phyloP scores from a whole-genome alignment of 495 filamentous ascomycete species.

The Neurospora discreta region DNA sequence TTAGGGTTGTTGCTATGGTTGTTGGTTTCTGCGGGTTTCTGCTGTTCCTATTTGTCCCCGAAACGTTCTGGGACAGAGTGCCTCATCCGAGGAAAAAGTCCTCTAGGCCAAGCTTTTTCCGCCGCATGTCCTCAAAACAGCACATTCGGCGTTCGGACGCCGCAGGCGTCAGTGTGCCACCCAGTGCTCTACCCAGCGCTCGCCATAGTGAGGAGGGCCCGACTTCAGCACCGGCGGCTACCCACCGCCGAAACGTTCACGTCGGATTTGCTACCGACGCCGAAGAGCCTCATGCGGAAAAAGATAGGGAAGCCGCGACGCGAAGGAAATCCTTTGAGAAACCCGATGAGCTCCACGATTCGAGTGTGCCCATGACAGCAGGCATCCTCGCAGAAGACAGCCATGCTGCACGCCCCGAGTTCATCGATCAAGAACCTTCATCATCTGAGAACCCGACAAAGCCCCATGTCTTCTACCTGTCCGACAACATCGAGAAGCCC shows the following conservation, averaged over 20 bases:
- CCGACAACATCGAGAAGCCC: background rate
- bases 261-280: constrained; percentile 43
- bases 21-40: constrained; percentile 63
- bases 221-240: constrained; percentile 7
- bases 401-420: background rate
- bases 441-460: background rate
- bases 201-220: background rate
- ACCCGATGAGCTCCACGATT: background rate
- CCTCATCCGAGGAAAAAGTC: constrained; percentile 45
- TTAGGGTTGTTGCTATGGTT: constrained; percentile 73
- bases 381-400: background rate
- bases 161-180: background rate
- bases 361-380: background rate
- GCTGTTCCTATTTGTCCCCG: constrained; percentile 85
- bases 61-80: constrained; percentile 92
- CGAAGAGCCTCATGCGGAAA: background rate
- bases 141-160: background rate
- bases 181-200: background rate
- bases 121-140: constrained; percentile 27
- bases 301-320: background rate
- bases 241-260: constrained; percentile 18
- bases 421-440: background rate
- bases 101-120: constrained; percentile 27
- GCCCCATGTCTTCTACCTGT: background rate
- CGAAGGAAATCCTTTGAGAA: background rate